Evolutionary conservation across 306 rosid species (phyloP), one percentile per base, ranked within the genome.

Genomic region (Pachyrhizus erosus): DNA sequence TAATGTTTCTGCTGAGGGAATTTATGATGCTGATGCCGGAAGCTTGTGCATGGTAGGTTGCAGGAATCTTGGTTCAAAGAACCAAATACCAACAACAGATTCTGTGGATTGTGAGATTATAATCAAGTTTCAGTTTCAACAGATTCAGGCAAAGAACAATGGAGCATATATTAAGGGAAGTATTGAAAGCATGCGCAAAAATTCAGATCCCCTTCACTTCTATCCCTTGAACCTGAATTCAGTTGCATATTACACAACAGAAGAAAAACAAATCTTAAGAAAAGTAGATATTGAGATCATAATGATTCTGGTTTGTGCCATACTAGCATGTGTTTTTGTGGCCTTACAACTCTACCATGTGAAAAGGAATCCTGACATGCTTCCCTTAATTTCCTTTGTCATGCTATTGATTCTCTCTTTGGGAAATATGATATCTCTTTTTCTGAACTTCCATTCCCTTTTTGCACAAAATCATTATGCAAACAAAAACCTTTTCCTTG

Each of bases 381-480:
- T 86, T 77, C 90, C 91, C 55, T 84, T 67, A 8, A 65, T 84
- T 43, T 91, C 88, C 9, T n/a, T 84, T 12, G 21, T 74, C 73
- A 89, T 89, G 92, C 85, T 87, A 1, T 26, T 61, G 13, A 71
- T 86, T 78, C 86, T 84, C 15, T 70, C 87, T 33, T 52, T 80
- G 29, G 89, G 90, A 79, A 68, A 86, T 17, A 77, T 78, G 82
- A 61, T 74, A 23, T 86, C 87, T 42, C 87, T 88, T 33, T 46
- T 85, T 65, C 82, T 91, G 4, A 87, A 85, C 82, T 85, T 91
- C 11, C 83, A 82, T 58, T 90, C 89, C 49, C 27, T 82, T 39
- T 82, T 87, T 66, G 4, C 15, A 7, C 39, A 23, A 33, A 71
- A 65, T 39, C 17, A 54, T 9, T 31, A 31, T 31, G n/a, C 23